Conservation (phyloP, 257 asterid genomes). For the Knoxia roxburghii region DNA sequence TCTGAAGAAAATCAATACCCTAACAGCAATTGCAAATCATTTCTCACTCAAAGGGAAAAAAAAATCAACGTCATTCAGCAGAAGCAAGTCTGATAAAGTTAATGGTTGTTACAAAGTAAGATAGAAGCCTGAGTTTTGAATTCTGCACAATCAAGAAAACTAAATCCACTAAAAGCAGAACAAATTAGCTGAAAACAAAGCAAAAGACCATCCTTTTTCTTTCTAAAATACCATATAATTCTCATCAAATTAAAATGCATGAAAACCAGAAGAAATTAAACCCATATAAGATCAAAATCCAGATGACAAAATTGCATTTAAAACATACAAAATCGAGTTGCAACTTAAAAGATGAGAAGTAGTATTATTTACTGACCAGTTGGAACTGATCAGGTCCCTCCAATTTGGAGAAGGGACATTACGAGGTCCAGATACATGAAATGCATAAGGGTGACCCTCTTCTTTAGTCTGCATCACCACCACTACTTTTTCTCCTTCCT, state of each 20-base stretch:
- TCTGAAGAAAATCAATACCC: background rate
- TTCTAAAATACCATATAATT: background rate
- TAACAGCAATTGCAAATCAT: background rate
- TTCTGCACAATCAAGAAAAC: background rate
- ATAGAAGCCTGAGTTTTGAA: background rate
- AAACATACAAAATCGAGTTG: background rate
- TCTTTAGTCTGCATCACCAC: conserved; percentile 6
- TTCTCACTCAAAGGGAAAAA: too few relatives aligned
- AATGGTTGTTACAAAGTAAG: background rate
- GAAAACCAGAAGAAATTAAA: background rate
- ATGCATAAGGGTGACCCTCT: conserved; percentile 51
- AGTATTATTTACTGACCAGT: conserved; percentile 47
- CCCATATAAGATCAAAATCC: background rate
- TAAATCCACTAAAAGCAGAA: background rate
- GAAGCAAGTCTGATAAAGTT: background rate
- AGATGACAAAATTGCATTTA: background rate
- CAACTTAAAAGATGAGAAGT: background rate
- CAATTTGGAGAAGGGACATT: conserved; percentile 64
- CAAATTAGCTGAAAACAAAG: background rate
- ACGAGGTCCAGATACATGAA: conserved; percentile 76
- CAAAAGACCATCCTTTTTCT: background rate
- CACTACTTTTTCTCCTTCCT: conserved; percentile 13
- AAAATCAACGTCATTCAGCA: background rate
- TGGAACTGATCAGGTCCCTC: conserved; percentile 67
- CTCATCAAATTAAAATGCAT: background rate